Conservation (phyloP, 768 basidiomycete species). For the Phlegmacium glaucopus region DNA sequence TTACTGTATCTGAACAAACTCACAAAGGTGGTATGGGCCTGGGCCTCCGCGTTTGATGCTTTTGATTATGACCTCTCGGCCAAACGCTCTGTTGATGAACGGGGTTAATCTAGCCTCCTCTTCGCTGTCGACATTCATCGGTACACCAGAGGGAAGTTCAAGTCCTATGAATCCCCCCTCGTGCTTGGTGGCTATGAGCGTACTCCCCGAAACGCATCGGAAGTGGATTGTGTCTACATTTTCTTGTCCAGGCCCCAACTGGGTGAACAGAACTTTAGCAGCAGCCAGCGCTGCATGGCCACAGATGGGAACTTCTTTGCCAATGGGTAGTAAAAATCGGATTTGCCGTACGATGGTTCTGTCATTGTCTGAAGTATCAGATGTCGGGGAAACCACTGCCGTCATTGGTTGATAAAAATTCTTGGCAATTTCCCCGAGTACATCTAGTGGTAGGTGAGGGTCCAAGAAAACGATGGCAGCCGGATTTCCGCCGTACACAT, state of each 20-base stretch:
- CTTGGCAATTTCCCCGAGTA: slow-evolving; percentile 31
- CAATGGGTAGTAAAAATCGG: slow-evolving; percentile 33
- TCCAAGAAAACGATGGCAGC: slow-evolving; percentile 39
- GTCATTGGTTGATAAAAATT: slow-evolving; percentile 47
- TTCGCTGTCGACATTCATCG: slow-evolving; percentile 22
- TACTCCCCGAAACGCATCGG: slow-evolving; percentile 20
- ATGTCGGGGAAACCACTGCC: slow-evolving; percentile 28
- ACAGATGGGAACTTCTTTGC: slow-evolving; percentile 32
- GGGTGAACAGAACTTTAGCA: slow-evolving; percentile 35
- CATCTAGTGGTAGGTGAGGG: slow-evolving; percentile 19
- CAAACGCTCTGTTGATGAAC: slow-evolving; percentile 35
- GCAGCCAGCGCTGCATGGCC: slow-evolving; percentile 45
- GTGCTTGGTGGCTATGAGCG: slow-evolving; percentile 26
- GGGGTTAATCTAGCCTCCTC: slow-evolving; percentile 28
- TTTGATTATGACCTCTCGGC: slow-evolving; percentile 33
- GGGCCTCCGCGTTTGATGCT: slow-evolving; percentile 28
- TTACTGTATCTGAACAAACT: slow-evolving; percentile 4
- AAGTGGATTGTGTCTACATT: slow-evolving; percentile 32
- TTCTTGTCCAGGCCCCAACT: slow-evolving; percentile 21
- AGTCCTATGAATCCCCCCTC: slow-evolving; percentile 36
- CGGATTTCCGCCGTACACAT: slow-evolving; percentile 42
- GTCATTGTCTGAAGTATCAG: slow-evolving; percentile 19
- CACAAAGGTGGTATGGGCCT: slow-evolving; percentile 29
- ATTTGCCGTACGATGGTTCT: slow-evolving; percentile 25
- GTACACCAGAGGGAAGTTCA: slow-evolving; percentile 26